Evolutionary conservation across 768 basidiomycete species (phyloP).

Genomic region (Russula earlei): DNA sequence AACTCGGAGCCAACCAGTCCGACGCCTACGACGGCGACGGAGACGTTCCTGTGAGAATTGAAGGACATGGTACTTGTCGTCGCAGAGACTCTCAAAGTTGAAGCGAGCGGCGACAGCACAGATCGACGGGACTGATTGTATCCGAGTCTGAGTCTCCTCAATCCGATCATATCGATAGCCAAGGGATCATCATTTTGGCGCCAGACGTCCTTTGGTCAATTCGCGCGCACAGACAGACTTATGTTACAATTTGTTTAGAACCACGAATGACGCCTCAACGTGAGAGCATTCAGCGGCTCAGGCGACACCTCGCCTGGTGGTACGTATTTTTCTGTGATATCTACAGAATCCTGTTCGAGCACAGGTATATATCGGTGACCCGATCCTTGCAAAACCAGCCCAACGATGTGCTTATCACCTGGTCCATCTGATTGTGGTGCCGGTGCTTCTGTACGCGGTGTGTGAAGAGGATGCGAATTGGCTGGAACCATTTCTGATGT

Average conservation of each 20-base stretch:
- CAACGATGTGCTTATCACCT: background rate
- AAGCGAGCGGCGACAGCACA: background rate
- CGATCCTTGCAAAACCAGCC: background rate
- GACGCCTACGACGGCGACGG: slow-evolving; percentile 78
- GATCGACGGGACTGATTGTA: background rate
- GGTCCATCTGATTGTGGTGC: background rate
- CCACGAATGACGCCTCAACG: slow-evolving; percentile 9
- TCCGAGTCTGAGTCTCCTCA: background rate
- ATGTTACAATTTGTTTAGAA: too few relatives aligned
- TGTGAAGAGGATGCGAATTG: background rate
- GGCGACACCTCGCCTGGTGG: background rate
- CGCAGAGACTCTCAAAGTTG: background rate
- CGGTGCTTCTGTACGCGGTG: background rate
- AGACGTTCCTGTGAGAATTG: slow-evolving; percentile 22
- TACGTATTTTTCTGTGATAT: background rate
- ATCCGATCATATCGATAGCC: too few relatives aligned
- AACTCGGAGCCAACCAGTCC: slow-evolving; percentile 91
- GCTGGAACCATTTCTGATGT: background rate
- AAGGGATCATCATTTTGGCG: too few relatives aligned
- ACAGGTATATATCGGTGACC: background rate
- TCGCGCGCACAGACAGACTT: too few relatives aligned
- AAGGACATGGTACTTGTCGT: slow-evolving; percentile 1
- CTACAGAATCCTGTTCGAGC: background rate
- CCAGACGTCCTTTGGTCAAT: too few relatives aligned
- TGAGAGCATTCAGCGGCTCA: background rate